Percentiles rank a stretch among this genome's conserved stretches.
phyloP scores from a whole-genome alignment of 139 green algal species.

The Chlamydomonas applanata region DNA sequence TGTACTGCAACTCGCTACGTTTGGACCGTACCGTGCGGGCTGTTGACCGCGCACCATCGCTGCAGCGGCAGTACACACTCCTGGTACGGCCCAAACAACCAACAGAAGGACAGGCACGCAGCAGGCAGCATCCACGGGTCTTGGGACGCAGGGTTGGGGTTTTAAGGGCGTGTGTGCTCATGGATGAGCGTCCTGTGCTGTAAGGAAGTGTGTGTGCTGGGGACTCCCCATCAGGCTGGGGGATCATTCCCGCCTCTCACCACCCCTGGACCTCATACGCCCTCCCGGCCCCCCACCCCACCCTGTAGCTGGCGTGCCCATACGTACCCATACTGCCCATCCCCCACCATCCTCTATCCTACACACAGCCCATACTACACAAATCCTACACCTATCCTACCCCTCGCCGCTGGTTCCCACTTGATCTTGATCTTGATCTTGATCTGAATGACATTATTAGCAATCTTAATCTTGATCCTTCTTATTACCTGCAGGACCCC shows the following conservation, averaged over 20 bases:
- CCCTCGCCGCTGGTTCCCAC: neutral
- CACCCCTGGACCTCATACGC: too few species aligned
- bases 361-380: neutral
- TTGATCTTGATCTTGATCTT: neutral
- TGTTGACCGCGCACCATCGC: neutral
- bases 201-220: too few species aligned
- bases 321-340: neutral
- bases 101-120: too few species aligned
- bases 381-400: neutral
- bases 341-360: neutral
- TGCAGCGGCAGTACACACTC: slow-evolving; percentile 2
- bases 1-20: slow-evolving; percentile 30
- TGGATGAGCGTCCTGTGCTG: too few species aligned
- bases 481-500: neutral
- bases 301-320: too few species aligned
- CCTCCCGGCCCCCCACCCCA: too few species aligned
- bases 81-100: too few species aligned
- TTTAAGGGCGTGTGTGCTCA: too few species aligned
- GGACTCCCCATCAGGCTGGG: too few species aligned
- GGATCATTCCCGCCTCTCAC: too few species aligned
- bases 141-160: too few species aligned
- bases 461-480: neutral
- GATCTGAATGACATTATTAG: neutral
- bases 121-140: too few species aligned
- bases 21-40: slow-evolving; percentile 14